Evolutionary conservation across 2,329 filamentous ascomycete genomes (phyloP).

Genomic region (Metarhizium guizhouense): DNA sequence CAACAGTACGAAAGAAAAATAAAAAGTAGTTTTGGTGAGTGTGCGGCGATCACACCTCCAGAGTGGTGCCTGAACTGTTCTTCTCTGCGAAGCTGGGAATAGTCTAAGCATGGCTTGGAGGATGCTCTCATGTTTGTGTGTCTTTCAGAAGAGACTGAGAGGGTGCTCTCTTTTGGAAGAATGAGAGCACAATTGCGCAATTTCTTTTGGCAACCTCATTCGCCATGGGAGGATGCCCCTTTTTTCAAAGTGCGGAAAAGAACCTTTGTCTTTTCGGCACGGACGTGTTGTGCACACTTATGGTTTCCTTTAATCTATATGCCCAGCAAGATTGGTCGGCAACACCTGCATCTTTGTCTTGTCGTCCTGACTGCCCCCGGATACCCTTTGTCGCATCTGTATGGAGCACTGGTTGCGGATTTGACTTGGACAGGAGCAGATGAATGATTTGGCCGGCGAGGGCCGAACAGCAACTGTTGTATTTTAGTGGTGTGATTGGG

Average conservation of each 20-base stretch:
- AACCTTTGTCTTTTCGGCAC: background rate
- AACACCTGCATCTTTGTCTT: conserved; percentile 7
- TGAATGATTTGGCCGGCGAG: conserved; percentile 17
- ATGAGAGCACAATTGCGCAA: background rate
- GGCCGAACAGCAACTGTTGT: conserved; percentile 27
- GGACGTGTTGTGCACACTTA: conserved; percentile 9
- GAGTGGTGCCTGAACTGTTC: background rate
- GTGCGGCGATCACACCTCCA: background rate
- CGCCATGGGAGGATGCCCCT: conserved; percentile 4
- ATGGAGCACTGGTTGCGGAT: conserved; percentile 22
- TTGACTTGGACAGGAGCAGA: conserved; percentile 25
- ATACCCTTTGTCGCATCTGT: conserved; percentile 20
- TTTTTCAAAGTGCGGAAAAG: background rate
- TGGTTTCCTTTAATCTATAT: conserved; percentile 12
- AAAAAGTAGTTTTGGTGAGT: conserved; percentile 4
- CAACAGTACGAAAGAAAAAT: conserved; percentile 9
- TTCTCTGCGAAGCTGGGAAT: conserved; percentile 1
- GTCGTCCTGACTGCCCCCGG: conserved; percentile 16
- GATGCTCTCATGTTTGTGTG: background rate
- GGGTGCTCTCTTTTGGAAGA: background rate
- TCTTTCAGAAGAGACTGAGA: background rate
- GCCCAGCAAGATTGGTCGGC: conserved; percentile 11
- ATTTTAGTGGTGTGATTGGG: conserved; percentile 29
- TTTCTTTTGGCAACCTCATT: background rate
- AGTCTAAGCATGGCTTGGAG: background rate